These are phyloP conservation scores for Sisymbrium irio DNA, from an alignment of 345 rosid genomes.

Conservation along the genomic window DNA sequence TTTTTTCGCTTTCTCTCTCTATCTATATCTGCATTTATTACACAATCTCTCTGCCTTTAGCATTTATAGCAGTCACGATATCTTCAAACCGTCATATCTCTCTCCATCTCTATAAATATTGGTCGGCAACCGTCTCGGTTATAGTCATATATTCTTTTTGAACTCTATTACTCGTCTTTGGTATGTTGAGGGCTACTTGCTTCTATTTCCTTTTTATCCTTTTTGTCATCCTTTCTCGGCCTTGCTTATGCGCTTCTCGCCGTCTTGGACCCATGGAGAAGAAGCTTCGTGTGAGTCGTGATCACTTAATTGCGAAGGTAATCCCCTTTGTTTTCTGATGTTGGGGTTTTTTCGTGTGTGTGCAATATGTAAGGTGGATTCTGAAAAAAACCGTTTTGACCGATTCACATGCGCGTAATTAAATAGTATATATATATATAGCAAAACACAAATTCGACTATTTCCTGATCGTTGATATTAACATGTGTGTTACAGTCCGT, in stretches of 20 bases:
- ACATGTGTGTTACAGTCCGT: background rate
- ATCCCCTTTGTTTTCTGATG: background rate
- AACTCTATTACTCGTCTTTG: background rate
- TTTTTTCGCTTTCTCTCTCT: constrained; percentile 7
- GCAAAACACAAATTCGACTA: background rate
- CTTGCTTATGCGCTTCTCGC: constrained; percentile 51
- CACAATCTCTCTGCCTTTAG: constrained; percentile 30
- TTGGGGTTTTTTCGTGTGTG: background rate
- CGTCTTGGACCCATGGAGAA: constrained; percentile 35
- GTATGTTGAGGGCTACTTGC: constrained; percentile 32
- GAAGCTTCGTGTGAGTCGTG: constrained; percentile 29
- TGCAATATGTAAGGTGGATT: background rate
- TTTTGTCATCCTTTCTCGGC: constrained; percentile 37
- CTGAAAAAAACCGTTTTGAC: background rate
- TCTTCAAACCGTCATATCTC: constrained; percentile 23
- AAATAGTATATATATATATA: background rate
- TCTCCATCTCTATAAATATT: background rate
- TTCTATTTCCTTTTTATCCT: constrained; percentile 36
- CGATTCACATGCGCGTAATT: background rate
- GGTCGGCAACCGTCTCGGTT: constrained; percentile 3
- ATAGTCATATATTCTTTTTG: constrained; percentile 1
- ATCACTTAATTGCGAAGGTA: constrained; percentile 27
- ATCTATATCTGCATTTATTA: constrained; percentile 47
- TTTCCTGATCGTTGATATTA: background rate
- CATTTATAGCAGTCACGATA: constrained; percentile 36